Base-by-base conservation (phyloP, 345 rosid genomes). In the Anacardium occidentale region DNA sequence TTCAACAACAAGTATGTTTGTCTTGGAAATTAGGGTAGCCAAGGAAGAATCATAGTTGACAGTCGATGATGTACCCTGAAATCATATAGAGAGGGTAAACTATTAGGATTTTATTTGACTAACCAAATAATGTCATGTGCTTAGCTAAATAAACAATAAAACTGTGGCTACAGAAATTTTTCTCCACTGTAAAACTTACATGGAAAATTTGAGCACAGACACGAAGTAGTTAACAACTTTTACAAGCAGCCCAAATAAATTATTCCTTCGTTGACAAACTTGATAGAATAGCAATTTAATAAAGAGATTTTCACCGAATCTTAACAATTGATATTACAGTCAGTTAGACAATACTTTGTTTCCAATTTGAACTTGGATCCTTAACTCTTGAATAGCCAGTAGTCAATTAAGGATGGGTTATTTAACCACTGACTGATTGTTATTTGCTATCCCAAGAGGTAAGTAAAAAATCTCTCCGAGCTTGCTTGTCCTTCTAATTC, bases 41-140 rank as follows among this genome's bases (percentile, higher is more conserved):
- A 92, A 80, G 88, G 82, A 81, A 72, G 88, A 66, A 77, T 92
- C 95, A 72, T 91, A 92, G 75, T 79, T 84, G 71, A 94, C 84
- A 45, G 85, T 83, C 11, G 97, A 89, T 51, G 98, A 94, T 57
- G 93, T 90, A 44, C 98, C 98, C 98, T 94, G 86, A 71, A 55
- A 76, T 42, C 68, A 66, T 48, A 54, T 44, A 64, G 79, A 80
- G 53, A 61, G 59, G 56, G 25, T 21, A 44, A 52, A 11, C 44
- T 10, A 70, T 64, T 26, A 63, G 37, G 29, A 51, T 53, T 70
- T 22, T 21, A 72, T 32, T 6, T 5, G 37, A 7, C 40, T 69
- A 18, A 7, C 17, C n/a, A 75, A 12, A 29, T 60, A n/a, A n/a
- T 26, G 66, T 62, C 18, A 63, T 29, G 24, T 9, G 12, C 15